Conservation (phyloP, 2,329 filamentous ascomycete species). For the Paramyrothecium roridum region DNA sequence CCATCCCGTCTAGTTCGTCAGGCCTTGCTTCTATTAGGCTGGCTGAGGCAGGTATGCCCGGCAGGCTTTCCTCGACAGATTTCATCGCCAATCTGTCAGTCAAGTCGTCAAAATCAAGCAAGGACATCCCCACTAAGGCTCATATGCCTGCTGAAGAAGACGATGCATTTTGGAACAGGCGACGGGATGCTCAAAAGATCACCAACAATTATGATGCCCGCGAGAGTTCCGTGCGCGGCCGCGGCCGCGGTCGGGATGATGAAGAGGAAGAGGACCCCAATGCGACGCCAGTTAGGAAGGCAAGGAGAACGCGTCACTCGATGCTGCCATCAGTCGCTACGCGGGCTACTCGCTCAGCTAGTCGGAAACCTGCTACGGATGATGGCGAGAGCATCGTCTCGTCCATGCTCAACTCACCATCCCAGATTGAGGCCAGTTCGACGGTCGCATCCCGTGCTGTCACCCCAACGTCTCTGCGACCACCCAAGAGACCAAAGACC, state of each 20-base stretch:
- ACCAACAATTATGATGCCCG: constrained; percentile 30
- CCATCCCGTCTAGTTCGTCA: constrained; percentile 9
- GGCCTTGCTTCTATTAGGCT: constrained; percentile 12
- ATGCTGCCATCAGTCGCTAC: constrained; percentile 28
- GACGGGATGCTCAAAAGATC: constrained; percentile 33
- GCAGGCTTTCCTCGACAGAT: constrained; percentile 29
- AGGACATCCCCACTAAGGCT: constrained; percentile 21
- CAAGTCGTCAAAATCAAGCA: constrained; percentile 21
- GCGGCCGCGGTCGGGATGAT: constrained; percentile 5
- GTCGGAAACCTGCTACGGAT: constrained; percentile 51
- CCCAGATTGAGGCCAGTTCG: constrained; percentile 44
- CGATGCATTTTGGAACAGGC: constrained; percentile 28
- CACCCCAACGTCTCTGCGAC: constrained; percentile 54
- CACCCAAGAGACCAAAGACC: constrained; percentile 57
- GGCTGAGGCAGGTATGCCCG: constrained; percentile 36
- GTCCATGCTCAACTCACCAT: constrained; percentile 43
- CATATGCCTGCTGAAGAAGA: constrained; percentile 24
- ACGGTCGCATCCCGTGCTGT: constrained; percentile 54
- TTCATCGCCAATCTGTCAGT: constrained; percentile 27
- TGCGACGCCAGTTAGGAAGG: constrained; percentile 27
- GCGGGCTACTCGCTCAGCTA: constrained; percentile 45
- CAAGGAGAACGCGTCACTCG: constrained; percentile 33
- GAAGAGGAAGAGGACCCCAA: constrained; percentile 18
- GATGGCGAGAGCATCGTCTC: constrained; percentile 52
- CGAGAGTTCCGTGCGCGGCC: constrained; percentile 36